Base-by-base conservation (phyloP, 805 yeast species). In the Lipomyces yamadae region DNA sequence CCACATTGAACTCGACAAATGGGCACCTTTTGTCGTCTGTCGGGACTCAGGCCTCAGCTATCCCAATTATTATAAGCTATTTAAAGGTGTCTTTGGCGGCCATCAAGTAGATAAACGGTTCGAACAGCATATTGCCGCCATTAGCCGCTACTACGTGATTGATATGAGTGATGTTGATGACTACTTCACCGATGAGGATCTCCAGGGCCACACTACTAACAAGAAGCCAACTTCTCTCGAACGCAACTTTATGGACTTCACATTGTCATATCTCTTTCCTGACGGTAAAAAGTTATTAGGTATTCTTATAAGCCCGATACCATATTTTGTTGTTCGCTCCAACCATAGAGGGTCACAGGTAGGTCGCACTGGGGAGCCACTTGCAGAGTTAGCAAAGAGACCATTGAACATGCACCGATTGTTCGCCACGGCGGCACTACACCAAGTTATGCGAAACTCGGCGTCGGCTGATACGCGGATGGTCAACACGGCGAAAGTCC, bases 381-480 rank as follows among this genome's bases (percentile, higher is more conserved):
- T 42, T 42, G 48, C 10, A 6, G 48, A 42, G 18, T 42, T n/a
- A 42, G 24, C 48, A n/a, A 42, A 42, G 48, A 42, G 48, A 15
- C 48, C 48, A 24, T 42, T 42, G 48, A 42, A 42, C 48, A 24
- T 42, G 48, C 48, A 42, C 18, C 48, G 48, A 42, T 15, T 42
- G 48, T 42, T 42, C 48, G 48, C 48, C 2, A 42, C 48, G 8
- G 48, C 48, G 24, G 48, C 48, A 7, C 48, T 42, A 15, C 48
- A 42, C 48, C 48, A 42, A 42, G 48, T 42, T 42, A 42, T 42
- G 48, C 48, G 48, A 8, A 42, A 42, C 48, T 42, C 48, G 18
- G 48, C 48, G 6, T n/a, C 24, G n/a, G 48, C 48, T 24, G 29
- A 42, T 42, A n/a, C 48, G n/a, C 48, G 48, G 48, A 42, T 42